Evolutionary conservation across 371 early-diverging fungal species (phyloP).

Genomic region (Parasitella parasitica): DNA sequence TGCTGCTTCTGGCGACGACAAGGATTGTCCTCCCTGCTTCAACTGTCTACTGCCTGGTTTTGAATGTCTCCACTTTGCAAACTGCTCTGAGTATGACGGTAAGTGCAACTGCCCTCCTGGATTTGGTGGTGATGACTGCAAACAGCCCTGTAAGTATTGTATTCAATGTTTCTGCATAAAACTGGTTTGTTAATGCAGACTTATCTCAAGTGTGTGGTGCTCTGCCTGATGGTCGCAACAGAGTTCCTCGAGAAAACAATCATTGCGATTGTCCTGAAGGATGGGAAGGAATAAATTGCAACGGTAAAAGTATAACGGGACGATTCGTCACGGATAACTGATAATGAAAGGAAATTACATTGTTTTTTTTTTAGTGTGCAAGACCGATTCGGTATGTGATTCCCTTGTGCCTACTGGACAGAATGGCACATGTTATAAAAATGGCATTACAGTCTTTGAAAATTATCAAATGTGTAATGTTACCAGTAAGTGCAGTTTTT

Average conservation of each 20-base stretch:
- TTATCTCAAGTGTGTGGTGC: constrained; percentile 60
- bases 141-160: constrained; percentile 71
- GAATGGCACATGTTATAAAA: constrained; percentile 84
- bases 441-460: constrained; percentile 73
- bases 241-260: constrained; percentile 58
- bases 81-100: constrained; percentile 77
- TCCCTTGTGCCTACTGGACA: constrained; percentile 70
- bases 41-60: constrained; percentile 77
- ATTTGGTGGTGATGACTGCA: constrained; percentile 88
- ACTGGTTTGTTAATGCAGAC: background rate
- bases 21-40: constrained; percentile 83
- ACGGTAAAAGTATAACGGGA: constrained; percentile 54
- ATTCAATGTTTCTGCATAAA: background rate
- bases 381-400: constrained; percentile 72
- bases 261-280: constrained; percentile 82
- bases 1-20: background rate
- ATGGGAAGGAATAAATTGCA: constrained; percentile 92
- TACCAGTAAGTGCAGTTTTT: constrained; percentile 64
- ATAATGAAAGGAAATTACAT: background rate
- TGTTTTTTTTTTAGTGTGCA: constrained; percentile 64
- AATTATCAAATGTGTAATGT: constrained; percentile 89
- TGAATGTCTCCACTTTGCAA: constrained; percentile 78
- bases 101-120: constrained; percentile 85
- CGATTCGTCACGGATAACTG: background rate
- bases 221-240: constrained; percentile 62